Evolutionary conservation across 2,329 filamentous ascomycete species (phyloP), one percentile per base, ranked within the genome.

Genomic region (Aspergillus tamarii): DNA sequence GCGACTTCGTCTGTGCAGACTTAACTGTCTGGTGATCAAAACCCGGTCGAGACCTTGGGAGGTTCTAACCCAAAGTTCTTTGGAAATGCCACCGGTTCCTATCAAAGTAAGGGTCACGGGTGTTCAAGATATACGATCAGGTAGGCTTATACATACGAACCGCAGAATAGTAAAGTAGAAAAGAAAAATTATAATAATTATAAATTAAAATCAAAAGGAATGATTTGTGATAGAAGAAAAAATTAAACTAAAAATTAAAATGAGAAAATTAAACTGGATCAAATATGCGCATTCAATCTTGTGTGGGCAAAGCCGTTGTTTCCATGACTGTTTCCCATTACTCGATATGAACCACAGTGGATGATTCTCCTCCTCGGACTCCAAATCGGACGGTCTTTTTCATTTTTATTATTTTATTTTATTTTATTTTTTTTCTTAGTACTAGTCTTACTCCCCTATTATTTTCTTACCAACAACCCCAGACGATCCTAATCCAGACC

Each of bases 261-360:
- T 8, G 16, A 19, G 9, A 32, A 21, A n/a, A 21, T 39, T 12
- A 26, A 55, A 39, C 16, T 23, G 52, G 52, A 55, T 39, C 53
- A 53, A 59, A 41, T 21, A 52, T 53, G 32, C 46, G 34, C 43
- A 36, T 30, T 41, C 41, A 32, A 34, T 16, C 8, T 36, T 55
- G 36, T 55, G 52, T 34, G 52, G 52, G n/a, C 39, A 21, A 52
- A n/a, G 9, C 23, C 52, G 21, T 55, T 55, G 55, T 58, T 63
- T 63, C 54, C 54, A 67, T 67, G 65, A 67, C 65, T 65, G 63
- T 58, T 67, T 65, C 58, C n/a, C 61, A 67, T 67, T 67, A 67
- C 63, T 65, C 63, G 63, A 67, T 67, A 59, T 60, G 39, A 66
- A 66, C 59, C 64, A 61, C 39, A 28, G 52, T 55, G 52, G 52